Evolutionary conservation across 192 early-diverging fungal species (phyloP).

Genomic region (Spinellus fusiger): DNA sequence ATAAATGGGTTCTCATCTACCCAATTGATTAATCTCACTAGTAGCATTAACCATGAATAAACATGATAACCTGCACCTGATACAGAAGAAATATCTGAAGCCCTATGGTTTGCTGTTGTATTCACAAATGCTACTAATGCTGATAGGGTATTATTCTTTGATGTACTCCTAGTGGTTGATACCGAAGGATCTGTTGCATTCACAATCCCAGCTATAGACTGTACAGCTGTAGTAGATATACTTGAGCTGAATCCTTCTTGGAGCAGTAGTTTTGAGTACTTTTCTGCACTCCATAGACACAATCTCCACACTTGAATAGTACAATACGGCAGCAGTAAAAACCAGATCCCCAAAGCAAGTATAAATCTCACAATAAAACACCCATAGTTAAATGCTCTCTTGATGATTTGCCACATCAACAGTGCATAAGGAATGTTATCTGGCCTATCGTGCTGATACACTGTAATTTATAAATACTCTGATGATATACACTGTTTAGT

Average conservation of each 20-base stretch:
- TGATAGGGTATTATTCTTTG: no score
- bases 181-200: no score
- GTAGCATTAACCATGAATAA: neutral
- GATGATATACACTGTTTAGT: neutral
- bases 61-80: neutral
- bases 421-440: conserved; percentile 56
- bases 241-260: neutral
- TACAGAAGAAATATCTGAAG: neutral
- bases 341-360: conserved; percentile 69
- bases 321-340: conserved; percentile 76
- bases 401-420: conserved; percentile 48
- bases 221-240: neutral
- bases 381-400: conserved; percentile 34
- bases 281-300: conserved; percentile 70
- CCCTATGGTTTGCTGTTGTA: neutral
- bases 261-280: neutral
- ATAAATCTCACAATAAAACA: conserved; percentile 46
- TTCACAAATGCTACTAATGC: no score
- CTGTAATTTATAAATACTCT: conserved; percentile 1
- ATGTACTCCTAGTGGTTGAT: no score
- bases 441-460: conserved; percentile 75
- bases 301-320: conserved; percentile 84
- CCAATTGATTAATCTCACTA: neutral
- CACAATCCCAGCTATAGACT: no score
- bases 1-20: neutral